These are phyloP conservation scores for Mortierella sp. DNA, from an alignment of 371 early-diverging fungal genomes.

Conservation along the genomic window DNA sequence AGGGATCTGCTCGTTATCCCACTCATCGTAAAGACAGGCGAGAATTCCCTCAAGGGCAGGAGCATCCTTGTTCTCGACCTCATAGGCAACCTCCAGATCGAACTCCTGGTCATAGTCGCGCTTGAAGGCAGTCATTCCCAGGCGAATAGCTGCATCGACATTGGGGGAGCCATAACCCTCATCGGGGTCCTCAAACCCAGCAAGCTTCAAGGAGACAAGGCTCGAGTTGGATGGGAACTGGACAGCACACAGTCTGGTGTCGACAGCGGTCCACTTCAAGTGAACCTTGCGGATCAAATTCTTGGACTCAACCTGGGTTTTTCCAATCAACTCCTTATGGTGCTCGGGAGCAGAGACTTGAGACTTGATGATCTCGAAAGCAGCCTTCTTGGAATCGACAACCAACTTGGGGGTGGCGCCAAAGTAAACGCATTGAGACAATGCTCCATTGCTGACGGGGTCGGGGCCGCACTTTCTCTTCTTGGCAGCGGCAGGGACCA, in stretches of 20 bases:
- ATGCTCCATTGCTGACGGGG: constrained; percentile 30
- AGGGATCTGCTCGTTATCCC: constrained; percentile 62
- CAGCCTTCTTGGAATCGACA: constrained; percentile 32
- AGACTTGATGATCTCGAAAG: constrained; percentile 39
- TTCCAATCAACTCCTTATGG: constrained; percentile 5
- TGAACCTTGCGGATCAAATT: constrained; percentile 39
- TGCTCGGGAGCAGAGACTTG: constrained; percentile 35
- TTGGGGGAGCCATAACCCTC: constrained; percentile 12
- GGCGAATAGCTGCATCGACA: constrained; percentile 18
- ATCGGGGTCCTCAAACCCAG: constrained; percentile 43
- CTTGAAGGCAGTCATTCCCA: constrained; percentile 54
- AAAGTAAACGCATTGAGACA: constrained; percentile 44
- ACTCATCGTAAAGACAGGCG: constrained; percentile 67
- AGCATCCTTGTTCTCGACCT: constrained; percentile 53
- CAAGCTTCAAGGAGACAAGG: constrained; percentile 22
- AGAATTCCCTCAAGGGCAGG: constrained; percentile 45
- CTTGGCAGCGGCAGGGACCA: constrained; percentile 32
- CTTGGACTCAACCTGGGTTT: constrained; percentile 17
- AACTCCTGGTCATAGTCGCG: constrained; percentile 57
- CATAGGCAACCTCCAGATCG: constrained; percentile 53
- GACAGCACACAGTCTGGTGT: constrained; percentile 40
- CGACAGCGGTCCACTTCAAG: constrained; percentile 39
- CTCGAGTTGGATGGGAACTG: constrained; percentile 15
- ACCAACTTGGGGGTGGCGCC: constrained; percentile 41
- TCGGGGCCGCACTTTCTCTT: constrained; percentile 43